These are phyloP conservation scores for Delitschia confertaspora DNA, from an alignment of 495 filamentous ascomycete genomes.

Conservation along the genomic window DNA sequence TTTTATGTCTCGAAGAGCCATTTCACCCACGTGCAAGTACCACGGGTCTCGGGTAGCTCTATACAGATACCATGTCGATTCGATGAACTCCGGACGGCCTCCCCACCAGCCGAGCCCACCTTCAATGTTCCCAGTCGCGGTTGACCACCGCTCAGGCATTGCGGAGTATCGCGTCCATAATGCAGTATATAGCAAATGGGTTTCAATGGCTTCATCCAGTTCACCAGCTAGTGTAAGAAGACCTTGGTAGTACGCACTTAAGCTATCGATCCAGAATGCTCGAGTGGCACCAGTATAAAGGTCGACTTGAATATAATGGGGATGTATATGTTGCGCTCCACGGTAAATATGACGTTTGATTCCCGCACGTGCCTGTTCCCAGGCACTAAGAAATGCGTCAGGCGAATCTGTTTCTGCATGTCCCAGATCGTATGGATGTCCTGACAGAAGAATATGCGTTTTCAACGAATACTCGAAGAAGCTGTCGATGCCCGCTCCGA, in stretches of 20 bases:
- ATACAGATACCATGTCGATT: conserved; percentile 90
- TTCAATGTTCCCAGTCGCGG: conserved; percentile 75
- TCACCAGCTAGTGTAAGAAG: conserved; percentile 80
- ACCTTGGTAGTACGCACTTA: conserved; percentile 91
- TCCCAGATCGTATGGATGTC: conserved; percentile 38
- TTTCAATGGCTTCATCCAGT: conserved; percentile 79
- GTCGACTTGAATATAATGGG: conserved; percentile 87
- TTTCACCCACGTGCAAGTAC: conserved; percentile 93
- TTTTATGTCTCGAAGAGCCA: conserved; percentile 83
- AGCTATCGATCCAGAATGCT: conserved; percentile 89
- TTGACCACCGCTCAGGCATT: conserved; percentile 88
- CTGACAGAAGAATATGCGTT: conserved; percentile 78
- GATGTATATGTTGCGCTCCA: conserved; percentile 60
- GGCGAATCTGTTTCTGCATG: conserved; percentile 46
- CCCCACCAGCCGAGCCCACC: conserved; percentile 88
- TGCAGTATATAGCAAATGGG: conserved; percentile 81
- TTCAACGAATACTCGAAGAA: conserved; percentile 98
- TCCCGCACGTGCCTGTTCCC: conserved; percentile 74
- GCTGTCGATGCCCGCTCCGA: conserved; percentile 92
- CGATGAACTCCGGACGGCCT: conserved; percentile 88
- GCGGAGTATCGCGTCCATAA: conserved; percentile 91
- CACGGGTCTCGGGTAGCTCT: conserved; percentile 90
- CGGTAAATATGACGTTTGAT: conserved; percentile 79
- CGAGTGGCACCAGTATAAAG: conserved; percentile 70
- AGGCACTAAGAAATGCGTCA: conserved; percentile 69